Base-by-base conservation (phyloP, 495 filamentous ascomycete species). In the Astrothelium subdiscretum region DNA sequence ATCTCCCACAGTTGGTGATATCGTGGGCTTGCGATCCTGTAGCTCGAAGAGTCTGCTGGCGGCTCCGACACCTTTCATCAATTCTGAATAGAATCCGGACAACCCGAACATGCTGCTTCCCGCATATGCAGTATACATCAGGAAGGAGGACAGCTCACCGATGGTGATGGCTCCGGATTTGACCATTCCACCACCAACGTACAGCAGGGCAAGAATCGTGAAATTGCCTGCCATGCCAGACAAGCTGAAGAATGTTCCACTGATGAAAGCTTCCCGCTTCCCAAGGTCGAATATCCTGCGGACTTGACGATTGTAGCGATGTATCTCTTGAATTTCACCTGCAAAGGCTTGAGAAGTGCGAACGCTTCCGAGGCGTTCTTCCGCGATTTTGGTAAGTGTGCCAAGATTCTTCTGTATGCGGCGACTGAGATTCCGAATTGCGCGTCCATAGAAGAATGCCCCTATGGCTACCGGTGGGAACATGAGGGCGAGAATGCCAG, bases 11-110 rank as follows among this genome's bases (percentile, higher is more conserved):
- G 94, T 98, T 1, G 91, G 83, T 13, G 84, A 85, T 60, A 97
- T 97, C 1, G 84, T 87, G 0, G 91, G 87, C 48, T 95, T 81
- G 63, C 94, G 87, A 74, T 98, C 94, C 73, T 97, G 92, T 4
- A 98, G 80, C 71, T 98, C 94, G 70, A 98, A 98, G 6, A 98
- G 80, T 29, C 94, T 88, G 69, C 87, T 92, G 13, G 94, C 95
- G 40, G 94, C 94, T 67, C 94, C 94, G 26, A 96, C 94, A 42
- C 95, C 95, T 71, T 97, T 97, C 94, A 97, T 97, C 22, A 98
- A 82, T 72, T 98, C 94, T 11, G 91, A 96, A 77, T 96, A 97
- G 76, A 98, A 98, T 67, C 87, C 89, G 32, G 91, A 95, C 11
- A 98, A 77, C 2, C 94, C 94, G 66, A 97, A 95, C 65, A 98